Conservation (phyloP, 257 asterid species). For the Leptodermis oblonga region DNA sequence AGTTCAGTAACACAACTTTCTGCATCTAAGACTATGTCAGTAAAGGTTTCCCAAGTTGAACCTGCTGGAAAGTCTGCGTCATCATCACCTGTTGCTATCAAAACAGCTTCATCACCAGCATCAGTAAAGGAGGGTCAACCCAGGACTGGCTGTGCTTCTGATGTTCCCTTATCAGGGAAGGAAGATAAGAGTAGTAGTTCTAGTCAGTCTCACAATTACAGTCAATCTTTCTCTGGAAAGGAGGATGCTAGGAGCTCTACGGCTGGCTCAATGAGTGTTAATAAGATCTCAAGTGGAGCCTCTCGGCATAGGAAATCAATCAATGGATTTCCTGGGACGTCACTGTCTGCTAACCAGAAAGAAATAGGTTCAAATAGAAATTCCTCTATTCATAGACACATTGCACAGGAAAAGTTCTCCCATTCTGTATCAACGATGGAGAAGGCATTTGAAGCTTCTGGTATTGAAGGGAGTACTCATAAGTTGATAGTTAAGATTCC, state of each 20-base stretch:
- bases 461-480: slow-evolving; percentile 43
- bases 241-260: slow-evolving; percentile 58
- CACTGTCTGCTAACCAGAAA: slow-evolving; percentile 49
- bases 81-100: slow-evolving; percentile 55
- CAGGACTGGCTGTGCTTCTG: slow-evolving; percentile 41
- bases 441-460: slow-evolving; percentile 45
- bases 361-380: slow-evolving; percentile 46
- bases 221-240: slow-evolving; percentile 53
- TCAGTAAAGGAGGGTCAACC: slow-evolving; percentile 58
- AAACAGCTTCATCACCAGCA: slow-evolving; percentile 46
- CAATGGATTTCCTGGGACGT: slow-evolving; percentile 37
- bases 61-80: slow-evolving; percentile 49
- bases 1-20: slow-evolving; percentile 52
- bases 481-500: slow-evolving; percentile 81
- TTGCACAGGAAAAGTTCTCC: slow-evolving; percentile 43
- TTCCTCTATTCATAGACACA: slow-evolving; percentile 37
- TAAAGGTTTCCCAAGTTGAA: slow-evolving; percentile 62
- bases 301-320: slow-evolving; percentile 47
- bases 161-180: slow-evolving; percentile 41
- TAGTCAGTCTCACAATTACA: slow-evolving; percentile 55
- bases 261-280: slow-evolving; percentile 41
- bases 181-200: slow-evolving; percentile 86
- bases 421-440: slow-evolving; percentile 43
- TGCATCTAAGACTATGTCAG: slow-evolving; percentile 45
- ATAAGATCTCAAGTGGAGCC: slow-evolving; percentile 44